Evolutionary conservation across 2,329 filamentous ascomycete species (phyloP), one percentile per base, ranked within the genome.

Genomic region (Emmonsiellopsis sp.): DNA sequence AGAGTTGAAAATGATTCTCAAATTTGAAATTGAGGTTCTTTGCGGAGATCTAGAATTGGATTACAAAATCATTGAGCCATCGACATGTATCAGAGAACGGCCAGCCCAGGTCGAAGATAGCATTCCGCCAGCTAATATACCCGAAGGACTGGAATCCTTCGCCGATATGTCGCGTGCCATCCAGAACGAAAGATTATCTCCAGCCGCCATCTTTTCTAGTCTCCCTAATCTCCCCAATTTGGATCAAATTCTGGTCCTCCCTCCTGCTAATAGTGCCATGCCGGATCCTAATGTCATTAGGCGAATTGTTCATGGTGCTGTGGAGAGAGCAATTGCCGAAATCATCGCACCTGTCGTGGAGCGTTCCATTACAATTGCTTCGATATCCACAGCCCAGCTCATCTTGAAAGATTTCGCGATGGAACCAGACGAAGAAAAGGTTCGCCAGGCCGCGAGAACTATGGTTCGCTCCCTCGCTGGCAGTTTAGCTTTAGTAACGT

Each of bases 341-440:
- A 98, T 98, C 53, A 97, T 98, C 56, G 89, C 92, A 51, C 94
- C 93, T 27, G 93, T 98, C 1, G 94, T 98, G 11, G 94, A 98
- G 68, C 83, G 93, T 52, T 98, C 93, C 2, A 92, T 98, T 40
- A 97, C 94, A 0, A 98, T 98, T 67, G 93, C 93, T 45, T 92
- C 92, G 1, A 97, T 98, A 56, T 95, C 92, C 2, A 96, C 94
- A 0, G 87, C 90, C 56, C 90, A 97, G 69, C 87, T 98, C 71
- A 88, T 98, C 42, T 85, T 88, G 61, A 98, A 98, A 68, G 93
- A 98, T 67, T 98, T 97, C 66, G 87, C 88, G 0, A 94, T 91
- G 52, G 94, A 98, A 65, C 83, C 86, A 2, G 90, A 96, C 63
- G 88, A 95, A 71, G 87, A 88, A 59, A 87, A 88, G 57, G 80